These are phyloP conservation scores for Vitellaria paradoxa DNA, from an alignment of 179 eudicot species.

Conservation along the genomic window DNA sequence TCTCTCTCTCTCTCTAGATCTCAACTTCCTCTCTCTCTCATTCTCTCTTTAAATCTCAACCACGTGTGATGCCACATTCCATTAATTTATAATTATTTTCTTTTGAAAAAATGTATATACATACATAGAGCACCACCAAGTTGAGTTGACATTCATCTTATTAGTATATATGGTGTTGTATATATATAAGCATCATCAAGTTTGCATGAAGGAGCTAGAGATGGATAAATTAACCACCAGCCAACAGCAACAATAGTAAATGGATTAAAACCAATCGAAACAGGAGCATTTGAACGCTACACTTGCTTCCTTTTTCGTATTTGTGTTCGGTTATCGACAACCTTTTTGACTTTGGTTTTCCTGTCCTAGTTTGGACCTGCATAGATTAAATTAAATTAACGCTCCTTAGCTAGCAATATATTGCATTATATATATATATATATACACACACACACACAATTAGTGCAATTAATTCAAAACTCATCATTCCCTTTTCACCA, in stretches of 20 bases:
- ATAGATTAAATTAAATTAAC: neutral
- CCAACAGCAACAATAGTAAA: neutral
- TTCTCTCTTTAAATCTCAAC: too few species aligned
- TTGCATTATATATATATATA: neutral
- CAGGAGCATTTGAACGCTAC: neutral
- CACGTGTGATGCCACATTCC: too few species aligned
- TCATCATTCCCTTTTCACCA: neutral
- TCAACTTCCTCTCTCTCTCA: too few species aligned
- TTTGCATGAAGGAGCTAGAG: constrained; percentile 11
- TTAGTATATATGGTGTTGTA: neutral
- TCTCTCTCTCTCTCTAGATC: neutral
- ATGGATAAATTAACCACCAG: neutral
- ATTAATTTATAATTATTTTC: too few species aligned
- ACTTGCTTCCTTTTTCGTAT: neutral
- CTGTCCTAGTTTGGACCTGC: constrained; percentile 12
- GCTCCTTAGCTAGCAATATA: neutral
- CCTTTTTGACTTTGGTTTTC: too few species aligned
- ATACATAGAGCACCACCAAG: neutral
- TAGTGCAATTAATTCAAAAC: too few species aligned
- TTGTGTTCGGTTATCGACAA: too few species aligned
- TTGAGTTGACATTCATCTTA: constrained; percentile 1
- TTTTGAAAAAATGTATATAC: too few species aligned
- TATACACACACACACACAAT: neutral
- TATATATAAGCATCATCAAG: neutral
- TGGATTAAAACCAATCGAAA: neutral